Evolutionary conservation across 2,329 filamentous ascomycete species (phyloP), one percentile per base, ranked within the genome.

Genomic region (Xylogone sp.): DNA sequence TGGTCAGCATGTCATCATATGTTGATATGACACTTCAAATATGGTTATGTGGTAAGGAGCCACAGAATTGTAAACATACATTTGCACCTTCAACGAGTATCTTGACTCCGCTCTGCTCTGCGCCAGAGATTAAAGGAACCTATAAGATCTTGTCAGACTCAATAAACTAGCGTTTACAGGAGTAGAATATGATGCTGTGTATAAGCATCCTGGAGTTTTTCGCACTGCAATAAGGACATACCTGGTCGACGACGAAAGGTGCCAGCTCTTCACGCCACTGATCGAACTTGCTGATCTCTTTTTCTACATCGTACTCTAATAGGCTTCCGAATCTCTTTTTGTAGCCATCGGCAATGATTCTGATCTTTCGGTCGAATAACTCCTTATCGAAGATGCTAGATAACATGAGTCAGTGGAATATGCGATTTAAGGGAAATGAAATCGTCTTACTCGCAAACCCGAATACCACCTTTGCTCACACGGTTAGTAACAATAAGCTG

Each of bases 21-120:
- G 10, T 5, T 27, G 6, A 27, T 27, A 27, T 27, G 34, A 8
- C 18, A 47, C n/a, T 50, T 62, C 21, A 62, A 59, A 43, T 65
- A 71, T n/a, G 81, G 81, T 59, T 83, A 84, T 43, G n/a, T n/a
- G n/a, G n/a, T n/a, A n/a, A n/a, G n/a, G n/a, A n/a, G n/a, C n/a
- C n/a, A n/a, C n/a, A n/a, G n/a, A n/a, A n/a, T n/a, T n/a, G n/a
- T n/a, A 88, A 85, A 48, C 87, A 72, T 3, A 79, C 79, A 60
- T 86, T 81, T 34, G 83, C 83, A 49, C 85, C 86, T 69, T 90
- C 86, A 10, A 89, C 75, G 2, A 89, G 73, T 56, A 89, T 83
- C 50, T 78, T 78, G 34, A 72, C 74, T 34, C 82, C 77, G 50
- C 72, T 71, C 50, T 79, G 69, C 64, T 88, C 83, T 1, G 82